Evolutionary conservation across 768 basidiomycete genomes (phyloP).

Genomic region (Gloeostereum incarnatum): DNA sequence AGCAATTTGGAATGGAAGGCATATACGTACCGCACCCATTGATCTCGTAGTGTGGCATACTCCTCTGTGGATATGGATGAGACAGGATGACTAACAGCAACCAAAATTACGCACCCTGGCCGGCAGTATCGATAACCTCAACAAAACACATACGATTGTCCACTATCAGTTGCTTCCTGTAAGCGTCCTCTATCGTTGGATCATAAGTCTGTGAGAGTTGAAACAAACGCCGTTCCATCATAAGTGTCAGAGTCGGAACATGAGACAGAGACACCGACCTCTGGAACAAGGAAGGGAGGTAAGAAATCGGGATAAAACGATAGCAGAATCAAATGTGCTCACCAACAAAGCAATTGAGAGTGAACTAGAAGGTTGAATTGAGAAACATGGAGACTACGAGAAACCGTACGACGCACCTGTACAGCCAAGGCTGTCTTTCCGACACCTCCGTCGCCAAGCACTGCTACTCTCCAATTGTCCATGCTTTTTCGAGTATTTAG

Average conservation of each 20-base stretch:
- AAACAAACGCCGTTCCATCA: conserved; percentile 3
- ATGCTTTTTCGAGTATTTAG: too few relatives aligned
- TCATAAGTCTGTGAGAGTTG: conserved; percentile 70
- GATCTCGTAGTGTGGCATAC: conserved; percentile 92
- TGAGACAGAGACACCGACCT: conserved; percentile 30
- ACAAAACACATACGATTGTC: conserved; percentile 94
- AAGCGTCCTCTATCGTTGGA: conserved; percentile 97
- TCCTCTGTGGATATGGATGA: conserved; percentile 70
- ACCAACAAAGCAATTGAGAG: conserved; percentile 95
- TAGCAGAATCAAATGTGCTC: conserved; percentile 21
- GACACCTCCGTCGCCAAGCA: conserved; percentile 94
- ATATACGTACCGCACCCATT: conserved; percentile 86
- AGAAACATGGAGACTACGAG: not conserved
- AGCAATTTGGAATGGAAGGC: not conserved
- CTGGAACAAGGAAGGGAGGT: conserved; percentile 23
- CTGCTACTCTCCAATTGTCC: conserved; percentile 95
- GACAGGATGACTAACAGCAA: conserved; percentile 10
- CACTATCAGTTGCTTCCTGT: conserved; percentile 90
- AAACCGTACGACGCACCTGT: conserved; percentile 51
- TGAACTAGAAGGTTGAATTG: conserved; percentile 50
- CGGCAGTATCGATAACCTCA: conserved; percentile 96
- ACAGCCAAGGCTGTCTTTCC: conserved; percentile 96
- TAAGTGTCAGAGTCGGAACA: conserved; percentile 9
- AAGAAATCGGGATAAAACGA: conserved; percentile 8
- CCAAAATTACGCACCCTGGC: conserved; percentile 63